These are phyloP conservation scores for Hydrangea macrophylla DNA, from an alignment of 148 eudicot species.

Conservation along the genomic window DNA sequence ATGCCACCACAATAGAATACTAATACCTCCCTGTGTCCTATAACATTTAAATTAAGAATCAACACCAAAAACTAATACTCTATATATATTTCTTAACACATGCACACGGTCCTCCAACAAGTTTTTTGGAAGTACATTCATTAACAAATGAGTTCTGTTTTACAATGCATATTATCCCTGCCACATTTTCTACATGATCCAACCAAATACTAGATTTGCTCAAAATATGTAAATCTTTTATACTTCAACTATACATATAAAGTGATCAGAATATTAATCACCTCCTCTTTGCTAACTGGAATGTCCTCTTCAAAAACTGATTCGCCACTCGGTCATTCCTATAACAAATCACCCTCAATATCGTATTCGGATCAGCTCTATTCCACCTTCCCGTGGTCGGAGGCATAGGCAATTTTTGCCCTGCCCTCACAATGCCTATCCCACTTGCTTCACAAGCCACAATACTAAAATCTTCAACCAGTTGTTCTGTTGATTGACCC, in stretches of 20 bases:
- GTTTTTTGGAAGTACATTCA: not conserved
- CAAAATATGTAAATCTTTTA: not conserved
- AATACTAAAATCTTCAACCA: conserved; percentile 70
- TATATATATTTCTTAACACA: no score
- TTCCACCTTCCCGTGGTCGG: conserved; percentile 86
- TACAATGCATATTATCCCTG: conserved; percentile 5
- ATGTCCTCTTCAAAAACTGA: conserved; percentile 72
- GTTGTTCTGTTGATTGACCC: conserved; percentile 77
- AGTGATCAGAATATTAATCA: conserved; percentile 11
- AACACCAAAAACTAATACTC: no score
- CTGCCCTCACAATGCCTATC: conserved; percentile 46
- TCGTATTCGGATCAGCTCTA: conserved; percentile 78
- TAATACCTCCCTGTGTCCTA: not conserved
- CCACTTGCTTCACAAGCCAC: conserved; percentile 72
- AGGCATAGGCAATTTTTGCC: conserved; percentile 72
- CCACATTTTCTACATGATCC: not conserved
- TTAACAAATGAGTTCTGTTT: not conserved
- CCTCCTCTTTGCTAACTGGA: conserved; percentile 80
- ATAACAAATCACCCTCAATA: conserved; percentile 79
- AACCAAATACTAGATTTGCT: conserved; percentile 6
- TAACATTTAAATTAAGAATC: no score
- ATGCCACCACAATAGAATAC: not conserved
- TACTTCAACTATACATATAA: not conserved
- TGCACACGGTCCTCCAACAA: not conserved
- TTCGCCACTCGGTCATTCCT: conserved; percentile 70